Base-by-base conservation (phyloP, 345 rosid species). In the Cardamine occulta region DNA sequence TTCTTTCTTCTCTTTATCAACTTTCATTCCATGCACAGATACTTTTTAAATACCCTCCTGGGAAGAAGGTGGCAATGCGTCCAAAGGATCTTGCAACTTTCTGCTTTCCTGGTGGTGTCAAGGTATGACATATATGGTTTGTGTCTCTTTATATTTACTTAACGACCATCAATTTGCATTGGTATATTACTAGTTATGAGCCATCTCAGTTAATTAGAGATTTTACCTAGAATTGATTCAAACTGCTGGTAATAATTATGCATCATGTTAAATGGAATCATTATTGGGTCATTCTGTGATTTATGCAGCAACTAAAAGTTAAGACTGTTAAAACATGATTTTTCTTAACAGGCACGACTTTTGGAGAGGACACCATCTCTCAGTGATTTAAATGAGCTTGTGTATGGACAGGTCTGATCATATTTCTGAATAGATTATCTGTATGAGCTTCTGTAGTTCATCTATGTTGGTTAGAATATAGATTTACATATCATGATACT, bases 21-120 rank as follows among this genome's bases (percentile, higher is more conserved):
- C 56, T 35, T 63, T 69, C 67, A 42, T 65, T 73, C 31, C 47
- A 78, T 74, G 42, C 62, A 40, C 88, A 95, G 97, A 68, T 92
- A 70, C 89, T 95, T 59, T 95, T 92, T 72, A 86, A 82, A 78
- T 92, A 95, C 67, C 99, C 99, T 80, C 99, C 88, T 67, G 95
- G 96, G 79, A 92, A 89, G 84, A 88, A 80, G 82, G 81, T 92
- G 71, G 81, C 86, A 37, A 80, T 90, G 87, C 96, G 93, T 23
- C 68, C 70, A 61, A 92, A 88, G 87, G 99, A 95, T 85, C 84
- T 95, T 76, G 87, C 92, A 62, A 79, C 96, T 63, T 95, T 92
- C 79, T 95, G 99, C 78, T 95, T 95, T 78, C 99, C 99, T 77
- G 93, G 83, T 79, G 97, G 97, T 72, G 88, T 92, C 80, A 85